Conservation (phyloP, 768 basidiomycete genomes). For the Pleurotus cornucopiae region DNA sequence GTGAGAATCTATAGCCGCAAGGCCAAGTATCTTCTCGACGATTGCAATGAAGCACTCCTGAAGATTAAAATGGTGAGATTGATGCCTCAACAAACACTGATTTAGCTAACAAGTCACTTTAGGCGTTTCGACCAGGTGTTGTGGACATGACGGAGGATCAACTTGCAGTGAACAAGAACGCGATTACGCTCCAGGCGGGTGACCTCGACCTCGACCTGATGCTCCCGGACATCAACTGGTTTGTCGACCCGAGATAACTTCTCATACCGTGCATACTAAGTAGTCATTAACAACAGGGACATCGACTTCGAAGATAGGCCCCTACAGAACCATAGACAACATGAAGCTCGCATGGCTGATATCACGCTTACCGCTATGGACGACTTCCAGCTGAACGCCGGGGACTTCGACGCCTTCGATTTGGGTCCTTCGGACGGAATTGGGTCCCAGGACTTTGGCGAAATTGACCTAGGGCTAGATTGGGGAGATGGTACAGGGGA, state of each 20-base stretch:
- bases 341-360: constrained; percentile 81
- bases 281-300: constrained; percentile 47
- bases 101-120: constrained; percentile 5
- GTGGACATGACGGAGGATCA: constrained; percentile 98
- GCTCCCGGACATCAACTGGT: constrained; percentile 82
- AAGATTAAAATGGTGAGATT: constrained; percentile 86
- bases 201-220: constrained; percentile 78
- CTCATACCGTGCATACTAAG: not conserved
- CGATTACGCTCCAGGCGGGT: constrained; percentile 81
- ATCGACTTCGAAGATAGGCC: constrained; percentile 72
- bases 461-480: constrained; percentile 72
- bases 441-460: constrained; percentile 76
- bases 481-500: constrained; percentile 59
- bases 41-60: constrained; percentile 93
- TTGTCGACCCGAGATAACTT: constrained; percentile 10
- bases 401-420: constrained; percentile 61
- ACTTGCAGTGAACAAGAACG: constrained; percentile 77
- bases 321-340: constrained; percentile 64
- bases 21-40: constrained; percentile 95
- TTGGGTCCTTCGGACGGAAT: constrained; percentile 79
- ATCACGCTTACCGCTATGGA: constrained; percentile 82
- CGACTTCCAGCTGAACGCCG: constrained; percentile 64
- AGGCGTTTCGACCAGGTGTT: constrained; percentile 93
- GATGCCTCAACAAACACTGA: not conserved
- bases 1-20: constrained; percentile 97